Evolutionary conservation across 192 early-diverging fungal genomes (phyloP).

Genomic region (Martensiomyces pterosporus): DNA sequence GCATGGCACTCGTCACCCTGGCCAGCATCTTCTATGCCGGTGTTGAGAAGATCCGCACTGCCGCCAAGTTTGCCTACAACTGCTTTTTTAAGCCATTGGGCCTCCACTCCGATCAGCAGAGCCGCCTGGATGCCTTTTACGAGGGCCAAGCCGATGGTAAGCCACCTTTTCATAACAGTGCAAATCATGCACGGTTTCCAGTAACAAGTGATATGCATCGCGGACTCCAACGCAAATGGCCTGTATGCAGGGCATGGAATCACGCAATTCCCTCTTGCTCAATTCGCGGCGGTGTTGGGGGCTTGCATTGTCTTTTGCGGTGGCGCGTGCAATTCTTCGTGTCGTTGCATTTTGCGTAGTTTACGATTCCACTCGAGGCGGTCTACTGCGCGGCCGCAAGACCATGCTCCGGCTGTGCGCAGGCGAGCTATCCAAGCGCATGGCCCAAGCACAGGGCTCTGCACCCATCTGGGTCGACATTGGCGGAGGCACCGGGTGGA

Average conservation of each 20-base stretch:
- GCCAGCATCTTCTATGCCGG: neutral
- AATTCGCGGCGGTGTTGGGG: too few species aligned
- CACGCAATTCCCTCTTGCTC: too few species aligned
- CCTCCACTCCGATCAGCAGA: slow-evolving; percentile 63
- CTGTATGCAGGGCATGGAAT: too few species aligned
- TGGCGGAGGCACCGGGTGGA: slow-evolving; percentile 70
- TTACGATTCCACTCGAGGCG: slow-evolving; percentile 70
- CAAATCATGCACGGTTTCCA: too few species aligned
- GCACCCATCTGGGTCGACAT: slow-evolving; percentile 60
- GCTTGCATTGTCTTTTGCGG: too few species aligned
- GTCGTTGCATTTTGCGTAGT: too few species aligned
- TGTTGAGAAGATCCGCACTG: slow-evolving; percentile 35
- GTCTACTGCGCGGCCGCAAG: slow-evolving; percentile 68
- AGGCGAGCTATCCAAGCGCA: slow-evolving; percentile 60
- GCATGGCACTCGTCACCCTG: too few species aligned
- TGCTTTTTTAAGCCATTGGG: slow-evolving; percentile 74
- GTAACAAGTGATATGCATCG: too few species aligned
- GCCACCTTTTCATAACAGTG: too few species aligned
- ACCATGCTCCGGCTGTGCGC: slow-evolving; percentile 82
- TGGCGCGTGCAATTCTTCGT: too few species aligned
- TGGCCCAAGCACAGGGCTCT: slow-evolving; percentile 11
- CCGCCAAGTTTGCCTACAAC: slow-evolving; percentile 59
- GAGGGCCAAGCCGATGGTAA: slow-evolving; percentile 71
- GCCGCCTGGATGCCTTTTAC: slow-evolving; percentile 76
- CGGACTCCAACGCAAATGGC: too few species aligned